Percentiles rank a stretch among this genome's conserved stretches.
Evolutionary conservation across 192 early-diverging fungal genomes (phyloP).

Genomic region (Coemansia sp.): DNA sequence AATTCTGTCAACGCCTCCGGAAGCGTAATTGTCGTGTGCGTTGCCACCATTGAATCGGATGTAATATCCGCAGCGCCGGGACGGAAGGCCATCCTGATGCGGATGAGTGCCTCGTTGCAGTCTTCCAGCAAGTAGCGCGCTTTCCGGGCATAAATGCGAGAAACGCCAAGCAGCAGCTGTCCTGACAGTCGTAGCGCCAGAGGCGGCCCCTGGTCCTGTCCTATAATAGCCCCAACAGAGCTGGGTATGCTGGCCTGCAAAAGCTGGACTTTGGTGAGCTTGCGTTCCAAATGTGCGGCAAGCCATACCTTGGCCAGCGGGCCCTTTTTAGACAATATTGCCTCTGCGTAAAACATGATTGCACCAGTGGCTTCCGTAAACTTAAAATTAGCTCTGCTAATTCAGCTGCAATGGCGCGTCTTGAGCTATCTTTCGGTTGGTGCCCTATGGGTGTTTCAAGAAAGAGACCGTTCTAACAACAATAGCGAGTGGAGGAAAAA

Average conservation of each 20-base stretch:
- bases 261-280: constrained; percentile 92
- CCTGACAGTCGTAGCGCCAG: constrained; percentile 94
- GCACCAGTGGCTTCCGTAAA: neutral
- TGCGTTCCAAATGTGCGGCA: constrained; percentile 96
- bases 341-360: constrained; percentile 75
- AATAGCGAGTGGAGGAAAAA: neutral
- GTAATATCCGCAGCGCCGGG: constrained; percentile 83
- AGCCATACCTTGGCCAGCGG: constrained; percentile 96
- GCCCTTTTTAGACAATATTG: constrained; percentile 79
- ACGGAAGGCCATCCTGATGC: constrained; percentile 84
- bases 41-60: constrained; percentile 67
- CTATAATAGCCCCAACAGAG: constrained; percentile 84
- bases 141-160: constrained; percentile 94
- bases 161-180: constrained; percentile 93
- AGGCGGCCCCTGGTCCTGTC: constrained; percentile 71
- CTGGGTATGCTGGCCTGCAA: constrained; percentile 88
- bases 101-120: constrained; percentile 91
- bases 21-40: constrained; percentile 82
- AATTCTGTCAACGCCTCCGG: constrained; percentile 85
- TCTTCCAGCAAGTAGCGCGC: constrained; percentile 96
- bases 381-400: neutral
- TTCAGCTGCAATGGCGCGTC: neutral
- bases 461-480: neutral
- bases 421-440: neutral
- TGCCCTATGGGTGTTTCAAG: neutral